Percentiles rank a stretch among this genome's conserved stretches.
phyloP scores from a whole-genome alignment of 2,329 filamentous ascomycete genomes.

The Clonostachys solani region DNA sequence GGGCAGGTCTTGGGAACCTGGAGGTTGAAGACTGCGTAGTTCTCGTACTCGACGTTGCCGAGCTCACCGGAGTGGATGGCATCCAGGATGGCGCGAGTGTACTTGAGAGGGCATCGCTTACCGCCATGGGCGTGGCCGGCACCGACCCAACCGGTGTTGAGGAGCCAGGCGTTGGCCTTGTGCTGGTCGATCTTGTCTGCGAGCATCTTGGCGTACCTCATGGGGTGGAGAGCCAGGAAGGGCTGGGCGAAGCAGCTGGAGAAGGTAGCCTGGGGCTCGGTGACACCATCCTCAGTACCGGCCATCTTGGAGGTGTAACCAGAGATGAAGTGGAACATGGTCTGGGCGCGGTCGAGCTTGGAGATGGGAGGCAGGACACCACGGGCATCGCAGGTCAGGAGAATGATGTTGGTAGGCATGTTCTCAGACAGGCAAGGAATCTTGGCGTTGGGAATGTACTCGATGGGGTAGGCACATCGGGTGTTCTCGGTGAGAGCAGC shows the following conservation, averaged over 20 bases:
- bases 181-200: slow-evolving; percentile 96
- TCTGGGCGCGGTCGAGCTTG: slow-evolving; percentile 90
- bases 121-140: slow-evolving; percentile 86
- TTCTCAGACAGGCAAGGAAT: slow-evolving; percentile 85
- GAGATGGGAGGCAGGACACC: slow-evolving; percentile 97
- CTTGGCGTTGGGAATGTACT: slow-evolving; percentile 99
- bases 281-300: slow-evolving; percentile 94
- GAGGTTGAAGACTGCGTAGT: slow-evolving; percentile 94
- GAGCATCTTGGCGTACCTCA: slow-evolving; percentile 98
- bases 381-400: slow-evolving; percentile 95
- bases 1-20: slow-evolving; percentile 90
- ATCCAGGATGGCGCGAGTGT: slow-evolving; percentile 96
- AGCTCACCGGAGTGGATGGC: slow-evolving; percentile 97
- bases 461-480: slow-evolving; percentile 95
- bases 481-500: slow-evolving; percentile 96
- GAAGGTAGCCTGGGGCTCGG: slow-evolving; percentile 97
- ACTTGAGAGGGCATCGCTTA: slow-evolving; percentile 97
- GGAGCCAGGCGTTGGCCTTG: slow-evolving; percentile 94
- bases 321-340: slow-evolving; percentile 99
- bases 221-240: slow-evolving; percentile 97
- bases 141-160: slow-evolving; percentile 98
- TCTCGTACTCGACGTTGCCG: slow-evolving; percentile 89
- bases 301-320: slow-evolving; percentile 99
- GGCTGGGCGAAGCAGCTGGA: slow-evolving; percentile 99
- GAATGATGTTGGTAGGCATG: slow-evolving; percentile 96